These are phyloP conservation scores for Boletus semigastroideus DNA, from an alignment of 1,284 basidiomycete genomes.

Conservation along the genomic window DNA sequence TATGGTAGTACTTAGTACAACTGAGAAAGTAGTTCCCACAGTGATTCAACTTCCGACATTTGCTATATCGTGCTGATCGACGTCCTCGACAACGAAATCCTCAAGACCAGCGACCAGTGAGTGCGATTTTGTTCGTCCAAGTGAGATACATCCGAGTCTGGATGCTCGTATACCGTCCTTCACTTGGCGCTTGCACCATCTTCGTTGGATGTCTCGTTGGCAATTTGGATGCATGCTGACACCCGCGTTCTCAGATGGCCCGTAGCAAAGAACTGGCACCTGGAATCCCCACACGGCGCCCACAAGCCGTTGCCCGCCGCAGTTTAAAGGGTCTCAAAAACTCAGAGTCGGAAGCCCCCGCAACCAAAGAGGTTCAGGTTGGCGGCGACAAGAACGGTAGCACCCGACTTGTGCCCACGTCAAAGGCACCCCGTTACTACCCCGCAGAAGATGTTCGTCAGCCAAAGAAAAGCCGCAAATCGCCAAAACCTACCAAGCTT, in stretches of 20 bases:
- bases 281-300: conserved; percentile 76
- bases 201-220: conserved; percentile 37
- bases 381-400: conserved; percentile 92
- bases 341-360: conserved; percentile 58
- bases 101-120: conserved; percentile 42
- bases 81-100: conserved; percentile 35
- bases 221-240: conserved; percentile 37
- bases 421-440: conserved; percentile 95
- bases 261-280: conserved; percentile 87
- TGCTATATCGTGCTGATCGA: conserved; percentile 20
- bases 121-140: conserved; percentile 24
- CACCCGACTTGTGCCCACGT: conserved; percentile 82
- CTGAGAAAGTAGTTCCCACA: conserved; percentile 27
- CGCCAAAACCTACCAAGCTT: conserved; percentile 73
- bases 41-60: conserved; percentile 28
- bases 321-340: conserved; percentile 83
- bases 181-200: conserved; percentile 1
- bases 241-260: conserved; percentile 70
- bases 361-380: conserved; percentile 79
- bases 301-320: conserved; percentile 80
- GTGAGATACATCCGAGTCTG: background rate
- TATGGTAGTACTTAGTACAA: too few species aligned
- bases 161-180: background rate
- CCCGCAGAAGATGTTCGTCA: conserved; percentile 92
- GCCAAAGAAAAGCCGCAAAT: conserved; percentile 93